phyloP scores from a whole-genome alignment of 176 grass and related monocot species.

The Urochloa ruziziensis region DNA sequence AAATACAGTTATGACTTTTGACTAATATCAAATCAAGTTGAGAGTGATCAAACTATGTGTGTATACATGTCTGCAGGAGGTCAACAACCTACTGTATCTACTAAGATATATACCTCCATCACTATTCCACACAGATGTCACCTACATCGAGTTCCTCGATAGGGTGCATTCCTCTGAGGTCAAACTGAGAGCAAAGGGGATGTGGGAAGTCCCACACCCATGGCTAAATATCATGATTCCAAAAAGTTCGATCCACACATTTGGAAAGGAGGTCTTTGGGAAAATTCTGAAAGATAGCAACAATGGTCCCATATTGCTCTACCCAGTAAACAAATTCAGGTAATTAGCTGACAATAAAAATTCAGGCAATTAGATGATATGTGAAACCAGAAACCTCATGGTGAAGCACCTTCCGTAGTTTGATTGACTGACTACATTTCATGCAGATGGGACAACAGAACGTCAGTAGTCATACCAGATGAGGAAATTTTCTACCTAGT shows the following conservation, averaged over 20 bases:
- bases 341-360: slow-evolving; percentile 30
- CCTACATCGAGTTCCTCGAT: slow-evolving; percentile 86
- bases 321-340: slow-evolving; percentile 75
- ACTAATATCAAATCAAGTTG: slow-evolving; percentile 23
- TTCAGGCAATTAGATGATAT: slow-evolving; percentile 40
- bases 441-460: slow-evolving; percentile 88
- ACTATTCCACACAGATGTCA: slow-evolving; percentile 70
- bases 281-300: slow-evolving; percentile 73
- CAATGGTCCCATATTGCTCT: slow-evolving; percentile 81
- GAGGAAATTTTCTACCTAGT: slow-evolving; percentile 92
- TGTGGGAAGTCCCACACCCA: slow-evolving; percentile 95
- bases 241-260: slow-evolving; percentile 61
- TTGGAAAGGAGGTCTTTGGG: slow-evolving; percentile 64
- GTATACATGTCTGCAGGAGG: slow-evolving; percentile 52
- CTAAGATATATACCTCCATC: slow-evolving; percentile 58
- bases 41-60: slow-evolving; percentile 20
- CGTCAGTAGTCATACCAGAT: slow-evolving; percentile 68
- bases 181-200: slow-evolving; percentile 67
- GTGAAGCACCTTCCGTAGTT: not conserved
- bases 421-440: slow-evolving; percentile 2
- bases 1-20: not conserved
- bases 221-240: slow-evolving; percentile 92
- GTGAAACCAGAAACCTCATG: slow-evolving; percentile 1
- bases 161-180: slow-evolving; percentile 75
- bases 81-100: slow-evolving; percentile 47